A percentile compares a stretch with the other conserved stretches of the same genome.
These are phyloP conservation scores for Termitomyces sp. DNA, from an alignment of 768 basidiomycete species.

Conservation along the genomic window DNA sequence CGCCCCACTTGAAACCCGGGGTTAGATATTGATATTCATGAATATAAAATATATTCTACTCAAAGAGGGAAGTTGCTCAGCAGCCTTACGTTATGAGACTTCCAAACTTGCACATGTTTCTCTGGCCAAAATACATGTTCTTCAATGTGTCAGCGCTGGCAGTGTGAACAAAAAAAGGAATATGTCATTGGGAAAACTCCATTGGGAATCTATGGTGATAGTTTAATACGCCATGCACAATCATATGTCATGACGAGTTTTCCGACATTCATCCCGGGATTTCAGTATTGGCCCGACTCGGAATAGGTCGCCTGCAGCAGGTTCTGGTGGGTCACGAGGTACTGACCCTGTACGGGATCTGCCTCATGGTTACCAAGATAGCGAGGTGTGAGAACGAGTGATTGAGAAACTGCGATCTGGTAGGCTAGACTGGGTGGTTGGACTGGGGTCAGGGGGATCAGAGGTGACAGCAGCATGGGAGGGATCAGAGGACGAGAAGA, in stretches of 20 bases:
- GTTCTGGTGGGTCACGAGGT: neutral
- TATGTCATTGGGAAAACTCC: neutral
- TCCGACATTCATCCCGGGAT: neutral
- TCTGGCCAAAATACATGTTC: too few species aligned
- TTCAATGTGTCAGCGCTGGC: too few species aligned
- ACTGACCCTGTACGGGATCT: neutral
- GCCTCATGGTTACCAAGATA: neutral
- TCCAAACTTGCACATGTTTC: too few species aligned
- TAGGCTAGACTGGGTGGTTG: neutral
- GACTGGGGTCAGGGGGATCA: constrained; percentile 1
- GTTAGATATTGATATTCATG: neutral
- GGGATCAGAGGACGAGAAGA: neutral
- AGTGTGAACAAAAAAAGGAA: too few species aligned
- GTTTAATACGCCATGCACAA: too few species aligned
- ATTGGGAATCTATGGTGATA: too few species aligned
- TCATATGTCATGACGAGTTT: too few species aligned
- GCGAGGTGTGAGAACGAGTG: neutral
- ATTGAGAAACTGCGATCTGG: neutral
- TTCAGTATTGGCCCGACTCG: neutral
- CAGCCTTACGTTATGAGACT: too few species aligned
- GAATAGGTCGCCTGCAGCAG: neutral
- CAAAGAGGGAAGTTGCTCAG: too few species aligned
- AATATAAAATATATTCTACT: neutral
- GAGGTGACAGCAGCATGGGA: neutral
- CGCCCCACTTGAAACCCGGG: constrained; percentile 10